Base-by-base conservation (phyloP, 768 basidiomycete genomes). In the Boletus sp. region DNA sequence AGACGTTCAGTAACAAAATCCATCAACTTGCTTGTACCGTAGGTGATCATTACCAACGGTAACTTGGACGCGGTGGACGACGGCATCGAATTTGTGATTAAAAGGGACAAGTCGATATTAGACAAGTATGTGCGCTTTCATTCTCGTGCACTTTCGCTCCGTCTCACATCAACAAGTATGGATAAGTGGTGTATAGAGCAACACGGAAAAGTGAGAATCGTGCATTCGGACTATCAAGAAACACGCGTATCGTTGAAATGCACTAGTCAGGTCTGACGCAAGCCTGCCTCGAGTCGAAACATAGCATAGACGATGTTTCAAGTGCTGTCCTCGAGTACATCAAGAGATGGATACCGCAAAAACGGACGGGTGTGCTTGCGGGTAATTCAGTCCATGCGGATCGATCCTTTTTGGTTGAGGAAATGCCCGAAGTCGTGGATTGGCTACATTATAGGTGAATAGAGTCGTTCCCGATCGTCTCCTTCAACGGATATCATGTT, bases 301-400 rank as follows among this genome's bases (percentile, higher is more conserved):
- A 90, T 64, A 76, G 83, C 2, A 81, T 75, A 45, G 82, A 83
- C 28, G 75, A 76, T 15, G 93, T 94, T 3, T 73, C 82, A 11
- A 65, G 78, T 20, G 70, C 78, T 18, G 86, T 95, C 4, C 73
- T 93, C 18, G 74, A 76, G 2, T 97, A 98, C 68, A 84, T 98
- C 67, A 85, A 89, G 73, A 84, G 80, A 67, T 93, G 94, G 92
- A 77, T 97, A 36, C 94, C 94, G 12, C 69, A 78, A 15, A 76
- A 76, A 56, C 75, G 78, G 37, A 76, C 72, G 7, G 92, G 81
- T 2, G 79, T 92, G 8, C 80, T 94, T n/a, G 92, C 94, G 6
- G 94, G 94, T 14, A 95, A 81, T 66, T 89, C 91, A 11, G 90
- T 96, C 3, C 92, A 97, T 67, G 84, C 83, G 1, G 94, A 97